Evolutionary conservation across 139 green algal genomes (phyloP), one percentile per base, ranked within the genome.

Genomic region (Chlamydomonas urium): DNA sequence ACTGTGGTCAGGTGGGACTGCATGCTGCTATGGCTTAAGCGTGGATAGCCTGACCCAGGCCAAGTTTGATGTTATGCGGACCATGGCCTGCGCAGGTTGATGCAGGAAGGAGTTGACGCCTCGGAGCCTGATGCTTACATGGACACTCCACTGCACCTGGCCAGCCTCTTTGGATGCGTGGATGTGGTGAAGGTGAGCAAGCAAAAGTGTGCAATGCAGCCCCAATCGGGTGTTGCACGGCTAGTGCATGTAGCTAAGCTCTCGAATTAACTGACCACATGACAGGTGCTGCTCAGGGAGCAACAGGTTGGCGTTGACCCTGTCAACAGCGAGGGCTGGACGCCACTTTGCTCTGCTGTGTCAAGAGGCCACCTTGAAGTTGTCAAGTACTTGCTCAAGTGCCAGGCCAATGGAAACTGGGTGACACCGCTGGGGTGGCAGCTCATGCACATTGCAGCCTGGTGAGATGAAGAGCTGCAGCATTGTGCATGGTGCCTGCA

Each of bases 401-500:
- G 32, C 29, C 58, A 42, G 10, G 65, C 74, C 28, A 35, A 72
- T 47, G 14, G n/a, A 1, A 4, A 72, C 3, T 48, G 48, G 10
- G 2, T 28, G 2, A 38, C 66, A 4, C 33, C 45, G 33, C 5
- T 24, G 26, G 66, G 66, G 3, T 59, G 31, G 24, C 47, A 47
- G 17, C 29, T 47, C 3, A 59, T 72, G 69, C 69, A 75, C 35
- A 34, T 75, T 8, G 69, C 69, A 28, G 36, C 69, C 3, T 69
- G 58, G 57, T 69, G 48, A 35, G 35, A n/a, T n/a, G n/a, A n/a
- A 94, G 56, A 82, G 79, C 59, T 81, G 76, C 36, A 71, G 38
- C 14, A 86, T 70, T n/a, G n/a, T n/a, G n/a, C n/a, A n/a, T n/a
- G n/a, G n/a, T n/a, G n/a, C n/a, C n/a, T n/a, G n/a, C n/a, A n/a